Evolutionary conservation across 2,329 filamentous ascomycete genomes (phyloP).

Genomic region (Sporothrix schenckii): DNA sequence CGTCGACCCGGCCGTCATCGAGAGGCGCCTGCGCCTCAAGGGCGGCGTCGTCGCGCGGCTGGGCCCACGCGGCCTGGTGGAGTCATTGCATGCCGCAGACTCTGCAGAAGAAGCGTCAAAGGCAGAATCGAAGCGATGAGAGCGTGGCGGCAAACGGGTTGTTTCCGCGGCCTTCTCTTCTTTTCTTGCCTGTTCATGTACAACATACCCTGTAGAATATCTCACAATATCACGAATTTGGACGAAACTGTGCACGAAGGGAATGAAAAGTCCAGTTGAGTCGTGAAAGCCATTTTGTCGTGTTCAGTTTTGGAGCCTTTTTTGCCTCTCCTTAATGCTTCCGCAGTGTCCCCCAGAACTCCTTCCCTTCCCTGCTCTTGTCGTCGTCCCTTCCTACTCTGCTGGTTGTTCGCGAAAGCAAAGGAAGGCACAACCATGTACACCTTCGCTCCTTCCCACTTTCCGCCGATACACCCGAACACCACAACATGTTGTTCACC

Average conservation of each 20-base stretch:
- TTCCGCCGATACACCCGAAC: not conserved
- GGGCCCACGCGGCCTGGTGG: constrained; percentile 48
- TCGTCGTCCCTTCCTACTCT: not conserved
- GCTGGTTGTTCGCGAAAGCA: not conserved
- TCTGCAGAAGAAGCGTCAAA: not conserved
- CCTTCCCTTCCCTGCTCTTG: not conserved
- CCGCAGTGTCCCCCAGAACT: not conserved
- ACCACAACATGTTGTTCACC: not conserved
- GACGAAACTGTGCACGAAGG: not conserved
- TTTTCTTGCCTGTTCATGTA: constrained; percentile 8
- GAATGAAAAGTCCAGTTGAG: not conserved
- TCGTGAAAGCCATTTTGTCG: not conserved
- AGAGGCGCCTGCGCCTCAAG: constrained; percentile 51
- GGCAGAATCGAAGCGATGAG: not conserved
- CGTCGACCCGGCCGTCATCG: constrained; percentile 48
- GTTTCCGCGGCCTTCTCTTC: not conserved
- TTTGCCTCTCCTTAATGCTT: not conserved
- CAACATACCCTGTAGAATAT: constrained; percentile 10
- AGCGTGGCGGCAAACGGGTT: not conserved
- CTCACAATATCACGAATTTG: constrained; percentile 11
- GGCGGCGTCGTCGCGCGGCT: constrained; percentile 51
- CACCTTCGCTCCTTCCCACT: not conserved
- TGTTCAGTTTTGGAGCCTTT: not conserved
- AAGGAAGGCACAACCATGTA: not conserved
- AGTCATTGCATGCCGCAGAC: constrained; percentile 41